Base-by-base conservation (phyloP, 495 filamentous ascomycete genomes). In the Trypethelium eluteriae region DNA sequence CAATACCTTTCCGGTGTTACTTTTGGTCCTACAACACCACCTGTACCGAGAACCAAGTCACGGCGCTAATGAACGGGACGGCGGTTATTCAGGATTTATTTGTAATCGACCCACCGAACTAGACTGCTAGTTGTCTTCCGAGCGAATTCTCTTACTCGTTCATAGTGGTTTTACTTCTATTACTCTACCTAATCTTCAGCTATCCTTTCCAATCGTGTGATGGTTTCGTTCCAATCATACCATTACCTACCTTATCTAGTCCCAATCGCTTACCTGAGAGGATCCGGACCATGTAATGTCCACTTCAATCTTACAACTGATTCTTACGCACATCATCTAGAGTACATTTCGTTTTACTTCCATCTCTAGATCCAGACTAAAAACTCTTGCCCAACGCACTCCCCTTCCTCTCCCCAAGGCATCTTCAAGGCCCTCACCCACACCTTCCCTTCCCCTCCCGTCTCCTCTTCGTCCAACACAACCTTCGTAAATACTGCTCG, bases 21-120 rank as follows among this genome's bases (percentile, higher is more conserved):
- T 35, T 71, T 16, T 72, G 41, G 63, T 50, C 64, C 44, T 59
- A 62, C 34, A 38, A 44, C 10, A 62, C n/a, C 39, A 71, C 64
- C 2, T 74, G 72, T 56, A 67, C 62, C 25, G 63, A 59, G 56
- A 66, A 71, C 36, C 71, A 74, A 63, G 46, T 68, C 2, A 16
- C 38, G 25, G 72, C 72, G 38, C 59, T 74, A 12, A 56, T 38
- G 56, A 67, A 70, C 62, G 72, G 72, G 14, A 72, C 59, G 3
- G 72, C 72, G 10, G 62, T 63, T 32, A 64, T 74, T 4, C 34
- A 67, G 47, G 65, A 74, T 53, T 71, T 61, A 38, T 70, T 67
- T 25, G 62, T 72, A 41, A 47, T 69, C 32, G 53, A 59, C 7
- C 53, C 53, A 9, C 25, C 53, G 14, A 59, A 59, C 36, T 59